phyloP scores from a whole-genome alignment of 1,284 basidiomycete genomes.

The Puccinia coronata region DNA sequence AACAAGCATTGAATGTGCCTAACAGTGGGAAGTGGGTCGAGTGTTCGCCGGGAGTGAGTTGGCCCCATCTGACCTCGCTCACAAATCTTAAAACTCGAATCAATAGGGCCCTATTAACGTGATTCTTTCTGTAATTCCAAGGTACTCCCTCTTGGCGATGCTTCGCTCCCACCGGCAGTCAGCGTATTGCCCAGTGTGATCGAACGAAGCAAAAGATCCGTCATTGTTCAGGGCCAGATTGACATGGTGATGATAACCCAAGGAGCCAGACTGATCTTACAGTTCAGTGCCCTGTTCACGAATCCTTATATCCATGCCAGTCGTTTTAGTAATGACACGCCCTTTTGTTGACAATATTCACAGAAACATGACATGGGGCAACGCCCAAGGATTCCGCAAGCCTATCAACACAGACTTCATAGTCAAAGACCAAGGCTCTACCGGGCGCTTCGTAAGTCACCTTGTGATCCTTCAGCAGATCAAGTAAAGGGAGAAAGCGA shows the following conservation, averaged over 20 bases:
- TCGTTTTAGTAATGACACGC: neutral
- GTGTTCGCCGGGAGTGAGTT: conserved; percentile 10
- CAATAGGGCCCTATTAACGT: neutral
- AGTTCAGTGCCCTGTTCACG: neutral
- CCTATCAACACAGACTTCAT: conserved; percentile 51
- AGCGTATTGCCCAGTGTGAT: conserved; percentile 22
- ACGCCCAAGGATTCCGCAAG: conserved; percentile 55
- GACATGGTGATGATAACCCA: conserved; percentile 30
- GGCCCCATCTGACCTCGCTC: neutral
- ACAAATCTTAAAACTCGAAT: neutral
- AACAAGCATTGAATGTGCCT: conserved; percentile 32
- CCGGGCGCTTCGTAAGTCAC: conserved; percentile 27
- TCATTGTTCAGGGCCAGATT: conserved; percentile 29
- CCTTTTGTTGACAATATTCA: neutral
- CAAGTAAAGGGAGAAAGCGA: too few species aligned
- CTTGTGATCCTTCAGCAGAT: neutral
- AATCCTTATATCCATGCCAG: neutral
- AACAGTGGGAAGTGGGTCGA: conserved; percentile 1
- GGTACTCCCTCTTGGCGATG: conserved; percentile 30
- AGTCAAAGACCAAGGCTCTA: conserved; percentile 49
- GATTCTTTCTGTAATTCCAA: neutral
- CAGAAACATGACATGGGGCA: conserved; percentile 57
- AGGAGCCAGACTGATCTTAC: conserved; percentile 16
- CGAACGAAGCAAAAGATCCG: conserved; percentile 28
- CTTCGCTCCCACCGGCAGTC: conserved; percentile 11